phyloP scores from a whole-genome alignment of 805 yeast genomes.

The Candida patagonica region DNA sequence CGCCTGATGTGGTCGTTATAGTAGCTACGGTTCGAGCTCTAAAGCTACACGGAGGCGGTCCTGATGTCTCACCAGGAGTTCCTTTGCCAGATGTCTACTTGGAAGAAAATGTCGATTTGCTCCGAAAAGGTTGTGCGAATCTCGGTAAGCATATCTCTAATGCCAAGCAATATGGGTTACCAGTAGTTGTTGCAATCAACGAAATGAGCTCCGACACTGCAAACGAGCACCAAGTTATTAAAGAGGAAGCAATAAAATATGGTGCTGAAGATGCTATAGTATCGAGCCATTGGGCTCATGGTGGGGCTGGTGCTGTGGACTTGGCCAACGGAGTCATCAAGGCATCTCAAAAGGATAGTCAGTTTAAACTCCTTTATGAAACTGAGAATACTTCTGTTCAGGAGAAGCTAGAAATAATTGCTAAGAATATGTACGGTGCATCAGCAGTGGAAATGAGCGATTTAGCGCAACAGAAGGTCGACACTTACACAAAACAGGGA shows the following conservation, averaged over 20 bases:
- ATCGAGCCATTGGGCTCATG: slow-evolving; percentile 91
- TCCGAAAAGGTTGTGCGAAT: slow-evolving; percentile 75
- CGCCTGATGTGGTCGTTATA: slow-evolving; percentile 84
- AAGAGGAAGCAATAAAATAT: slow-evolving; percentile 72
- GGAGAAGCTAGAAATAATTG: slow-evolving; percentile 70
- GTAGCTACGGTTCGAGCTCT: slow-evolving; percentile 97
- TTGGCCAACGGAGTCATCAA: slow-evolving; percentile 77
- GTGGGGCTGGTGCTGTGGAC: slow-evolving; percentile 82
- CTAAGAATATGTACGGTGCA: slow-evolving; percentile 90
- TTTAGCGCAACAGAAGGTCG: slow-evolving; percentile 72
- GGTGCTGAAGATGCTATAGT: slow-evolving; percentile 90
- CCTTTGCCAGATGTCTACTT: slow-evolving; percentile 74
- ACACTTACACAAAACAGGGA: slow-evolving; percentile 76
- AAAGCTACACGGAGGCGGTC: slow-evolving; percentile 95
- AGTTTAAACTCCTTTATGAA: slow-evolving; percentile 60
- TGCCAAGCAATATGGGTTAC: slow-evolving; percentile 75
- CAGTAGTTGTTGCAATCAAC: slow-evolving; percentile 93
- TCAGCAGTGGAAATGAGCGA: slow-evolving; percentile 71
- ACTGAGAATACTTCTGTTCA: slow-evolving; percentile 60
- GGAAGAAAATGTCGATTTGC: slow-evolving; percentile 69
- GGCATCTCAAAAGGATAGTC: slow-evolving; percentile 35
- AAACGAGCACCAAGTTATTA: slow-evolving; percentile 72
- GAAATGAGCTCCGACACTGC: slow-evolving; percentile 73
- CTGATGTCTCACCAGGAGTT: slow-evolving; percentile 91
- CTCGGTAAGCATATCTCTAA: slow-evolving; percentile 84